A percentile compares a stretch with the other conserved stretches of the same genome.
These are phyloP conservation scores for Alternaria sp. DNA, from an alignment of 2,329 filamentous ascomycete species.

Conservation along the genomic window DNA sequence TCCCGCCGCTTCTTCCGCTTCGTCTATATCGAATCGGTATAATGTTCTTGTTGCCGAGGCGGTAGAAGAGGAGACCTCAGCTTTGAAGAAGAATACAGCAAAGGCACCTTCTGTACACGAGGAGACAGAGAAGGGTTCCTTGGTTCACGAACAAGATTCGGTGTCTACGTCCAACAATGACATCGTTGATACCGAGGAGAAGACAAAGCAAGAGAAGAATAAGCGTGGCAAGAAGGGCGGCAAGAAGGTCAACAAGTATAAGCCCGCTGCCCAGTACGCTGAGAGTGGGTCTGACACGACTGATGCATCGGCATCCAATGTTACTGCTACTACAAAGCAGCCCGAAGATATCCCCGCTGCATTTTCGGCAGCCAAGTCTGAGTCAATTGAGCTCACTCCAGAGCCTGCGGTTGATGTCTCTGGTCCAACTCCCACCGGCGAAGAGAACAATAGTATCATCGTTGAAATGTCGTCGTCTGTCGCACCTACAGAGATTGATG, in stretches of 20 bases:
- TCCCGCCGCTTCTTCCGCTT: background rate
- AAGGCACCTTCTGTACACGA: background rate
- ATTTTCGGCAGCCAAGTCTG: background rate
- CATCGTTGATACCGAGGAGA: background rate
- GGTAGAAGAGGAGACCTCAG: background rate
- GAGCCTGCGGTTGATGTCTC: background rate
- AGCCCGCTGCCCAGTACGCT: background rate
- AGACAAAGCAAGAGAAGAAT: background rate
- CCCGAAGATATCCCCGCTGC: background rate
- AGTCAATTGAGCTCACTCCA: background rate
- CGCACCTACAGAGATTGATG: too few species aligned
- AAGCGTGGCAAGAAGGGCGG: constrained; percentile 6
- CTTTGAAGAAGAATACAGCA: background rate
- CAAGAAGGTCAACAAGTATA: background rate
- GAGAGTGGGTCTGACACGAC: background rate
- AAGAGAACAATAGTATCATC: background rate
- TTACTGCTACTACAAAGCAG: background rate
- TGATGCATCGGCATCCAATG: too few species aligned
- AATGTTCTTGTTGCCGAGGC: background rate
- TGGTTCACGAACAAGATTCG: background rate
- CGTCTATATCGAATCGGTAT: background rate
- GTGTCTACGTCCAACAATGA: background rate
- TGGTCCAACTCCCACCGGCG: background rate
- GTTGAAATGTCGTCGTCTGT: background rate
- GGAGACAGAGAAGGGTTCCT: background rate